phyloP scores from a whole-genome alignment of 2,329 filamentous ascomycete species.

The Ophiostoma sp. region DNA sequence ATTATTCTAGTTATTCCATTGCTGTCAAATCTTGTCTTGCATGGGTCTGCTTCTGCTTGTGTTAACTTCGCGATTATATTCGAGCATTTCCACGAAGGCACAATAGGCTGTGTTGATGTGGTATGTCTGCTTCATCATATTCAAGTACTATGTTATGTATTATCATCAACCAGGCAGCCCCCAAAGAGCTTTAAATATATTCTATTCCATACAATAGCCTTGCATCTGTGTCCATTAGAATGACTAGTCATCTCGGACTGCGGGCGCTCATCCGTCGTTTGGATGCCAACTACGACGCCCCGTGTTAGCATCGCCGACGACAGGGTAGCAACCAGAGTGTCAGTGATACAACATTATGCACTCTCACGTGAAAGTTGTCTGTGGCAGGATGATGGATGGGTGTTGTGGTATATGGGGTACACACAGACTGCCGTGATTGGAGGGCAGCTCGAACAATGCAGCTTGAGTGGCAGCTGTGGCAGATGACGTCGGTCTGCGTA shows the following conservation, averaged over 20 bases:
- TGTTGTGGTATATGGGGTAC: not conserved
- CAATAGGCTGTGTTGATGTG: no score
- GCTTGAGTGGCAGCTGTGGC: not conserved
- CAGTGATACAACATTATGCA: not conserved
- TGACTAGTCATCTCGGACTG: not conserved
- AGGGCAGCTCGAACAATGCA: not conserved
- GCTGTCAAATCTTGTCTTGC: no score
- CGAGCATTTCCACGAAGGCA: no score
- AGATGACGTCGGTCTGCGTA: not conserved
- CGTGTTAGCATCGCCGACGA: not conserved
- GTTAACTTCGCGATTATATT: no score
- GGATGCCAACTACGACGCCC: not conserved
- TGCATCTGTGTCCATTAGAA: not conserved
- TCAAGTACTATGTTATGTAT: no score
- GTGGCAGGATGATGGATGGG: not conserved
- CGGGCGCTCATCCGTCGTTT: not conserved
- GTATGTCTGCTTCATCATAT: no score
- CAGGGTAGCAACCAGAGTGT: not conserved
- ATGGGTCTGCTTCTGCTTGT: no score
- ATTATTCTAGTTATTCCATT: no score
- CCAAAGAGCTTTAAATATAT: not conserved
- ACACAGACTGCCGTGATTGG: conserved; percentile 2
- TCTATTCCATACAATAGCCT: not conserved
- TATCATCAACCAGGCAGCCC: no score
- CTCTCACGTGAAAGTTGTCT: not conserved